phyloP scores from a whole-genome alignment of 2,329 filamentous ascomycete genomes.

The Pseudogymnoascus sp. region DNA sequence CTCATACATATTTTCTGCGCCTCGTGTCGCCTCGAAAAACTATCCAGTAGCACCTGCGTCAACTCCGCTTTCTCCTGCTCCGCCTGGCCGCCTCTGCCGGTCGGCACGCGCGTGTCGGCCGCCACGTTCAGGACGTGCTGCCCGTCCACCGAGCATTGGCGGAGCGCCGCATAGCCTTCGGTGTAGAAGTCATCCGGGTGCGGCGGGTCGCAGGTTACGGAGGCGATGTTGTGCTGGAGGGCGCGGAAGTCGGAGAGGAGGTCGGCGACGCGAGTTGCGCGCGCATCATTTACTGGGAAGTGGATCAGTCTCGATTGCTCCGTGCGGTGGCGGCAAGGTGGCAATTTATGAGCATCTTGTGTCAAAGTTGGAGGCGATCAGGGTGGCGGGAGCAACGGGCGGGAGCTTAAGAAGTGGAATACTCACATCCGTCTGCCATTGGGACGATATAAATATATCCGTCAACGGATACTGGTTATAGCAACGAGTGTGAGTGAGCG shows the following conservation, averaged over 20 bases:
- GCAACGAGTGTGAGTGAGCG: constrained; percentile 8
- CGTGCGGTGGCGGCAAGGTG: constrained; percentile 5
- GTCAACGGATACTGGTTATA: constrained; percentile 1
- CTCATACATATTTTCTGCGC: constrained; percentile 57
- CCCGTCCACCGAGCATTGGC: constrained; percentile 55
- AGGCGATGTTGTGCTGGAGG: constrained; percentile 55
- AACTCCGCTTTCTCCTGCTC: constrained; percentile 56
- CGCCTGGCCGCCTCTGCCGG: constrained; percentile 42
- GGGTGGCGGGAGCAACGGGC: background rate
- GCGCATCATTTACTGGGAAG: constrained; percentile 50
- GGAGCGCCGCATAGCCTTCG: constrained; percentile 53
- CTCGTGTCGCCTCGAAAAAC: constrained; percentile 53
- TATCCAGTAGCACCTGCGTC: constrained; percentile 54
- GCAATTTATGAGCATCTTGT: constrained; percentile 3
- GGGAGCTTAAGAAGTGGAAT: constrained; percentile 7
- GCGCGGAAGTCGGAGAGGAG: constrained; percentile 53
- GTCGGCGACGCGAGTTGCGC: constrained; percentile 52
- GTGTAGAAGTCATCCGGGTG: constrained; percentile 53
- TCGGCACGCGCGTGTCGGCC: constrained; percentile 52
- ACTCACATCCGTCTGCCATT: constrained; percentile 30
- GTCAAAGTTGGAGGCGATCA: background rate
- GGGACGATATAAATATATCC: constrained; percentile 12
- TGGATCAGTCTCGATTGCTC: constrained; percentile 12
- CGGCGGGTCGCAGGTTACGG: constrained; percentile 45
- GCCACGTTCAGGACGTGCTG: constrained; percentile 58